These are phyloP conservation scores for Polychytrium aggregatum DNA, from an alignment of 192 early-diverging fungal genomes.

Conservation along the genomic window DNA sequence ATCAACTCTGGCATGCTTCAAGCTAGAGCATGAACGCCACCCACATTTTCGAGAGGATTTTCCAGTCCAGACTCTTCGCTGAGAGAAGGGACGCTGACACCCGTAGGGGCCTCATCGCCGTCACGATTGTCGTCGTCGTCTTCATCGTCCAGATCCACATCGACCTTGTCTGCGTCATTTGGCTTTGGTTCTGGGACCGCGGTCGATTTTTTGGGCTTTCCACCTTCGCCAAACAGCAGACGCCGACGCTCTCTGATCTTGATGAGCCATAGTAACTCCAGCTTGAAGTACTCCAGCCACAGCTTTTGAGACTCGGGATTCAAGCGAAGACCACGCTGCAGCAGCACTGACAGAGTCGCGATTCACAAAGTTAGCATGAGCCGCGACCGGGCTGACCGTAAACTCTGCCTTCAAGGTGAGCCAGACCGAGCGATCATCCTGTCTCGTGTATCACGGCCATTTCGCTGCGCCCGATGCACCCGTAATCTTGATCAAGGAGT, in stretches of 20 bases:
- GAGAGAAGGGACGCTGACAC: constrained; percentile 5
- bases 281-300: constrained; percentile 89
- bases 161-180: no score
- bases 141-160: constrained; percentile 17
- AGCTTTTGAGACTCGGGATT: constrained; percentile 59
- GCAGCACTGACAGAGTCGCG: no score
- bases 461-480: no score
- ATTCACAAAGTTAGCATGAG: no score
- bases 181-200: constrained; percentile 19
- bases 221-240: constrained; percentile 54
- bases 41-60: no score
- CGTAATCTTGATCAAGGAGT: no score
- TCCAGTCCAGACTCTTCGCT: constrained; percentile 1
- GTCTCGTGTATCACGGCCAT: no score
- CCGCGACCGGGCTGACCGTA: no score
- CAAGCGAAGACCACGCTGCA: constrained; percentile 78
- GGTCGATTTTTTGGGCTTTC: background rate
- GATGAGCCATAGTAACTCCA: constrained; percentile 81
- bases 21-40: background rate
- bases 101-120: background rate
- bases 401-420: no score
- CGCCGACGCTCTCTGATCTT: constrained; percentile 72
- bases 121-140: constrained; percentile 28
- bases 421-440: no score
- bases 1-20: no score